These are phyloP conservation scores for Pistacia vera DNA, from an alignment of 345 rosid genomes.

Conservation along the genomic window DNA sequence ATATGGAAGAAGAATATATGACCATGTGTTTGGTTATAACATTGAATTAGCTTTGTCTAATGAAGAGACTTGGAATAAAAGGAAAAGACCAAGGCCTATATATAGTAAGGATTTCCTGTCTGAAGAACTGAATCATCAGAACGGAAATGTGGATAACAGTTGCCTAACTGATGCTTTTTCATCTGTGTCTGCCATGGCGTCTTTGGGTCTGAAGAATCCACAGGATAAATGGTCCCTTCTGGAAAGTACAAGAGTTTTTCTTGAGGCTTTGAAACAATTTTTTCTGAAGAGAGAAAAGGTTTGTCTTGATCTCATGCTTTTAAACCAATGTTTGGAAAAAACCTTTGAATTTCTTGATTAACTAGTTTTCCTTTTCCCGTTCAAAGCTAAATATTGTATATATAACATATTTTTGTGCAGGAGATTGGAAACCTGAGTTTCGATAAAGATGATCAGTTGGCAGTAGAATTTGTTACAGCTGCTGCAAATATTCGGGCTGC, in stretches of 20 bases:
- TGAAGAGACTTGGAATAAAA: slow-evolving; percentile 95
- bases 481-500: too few species aligned
- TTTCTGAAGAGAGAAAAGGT: slow-evolving; percentile 82
- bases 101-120: slow-evolving; percentile 69
- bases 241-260: slow-evolving; percentile 81
- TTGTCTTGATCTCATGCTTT: slow-evolving; percentile 15
- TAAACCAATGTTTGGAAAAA: slow-evolving; percentile 7
- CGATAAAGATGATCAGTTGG: too few species aligned
- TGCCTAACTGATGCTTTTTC: slow-evolving; percentile 41
- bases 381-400: too few species aligned
- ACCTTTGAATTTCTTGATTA: background rate
- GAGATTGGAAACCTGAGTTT: too few species aligned
- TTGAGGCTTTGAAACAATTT: slow-evolving; percentile 80
- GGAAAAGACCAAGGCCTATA: slow-evolving; percentile 76
- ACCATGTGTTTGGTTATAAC: slow-evolving; percentile 97
- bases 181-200: slow-evolving; percentile 69
- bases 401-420: too few species aligned
- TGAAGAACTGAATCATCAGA: slow-evolving; percentile 49
- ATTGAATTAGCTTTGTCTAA: slow-evolving; percentile 89
- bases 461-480: too few species aligned
- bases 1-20: slow-evolving; percentile 92
- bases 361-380: background rate
- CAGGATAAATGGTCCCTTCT: slow-evolving; percentile 90
- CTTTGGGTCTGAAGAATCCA: slow-evolving; percentile 92
- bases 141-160: slow-evolving; percentile 58